Percentiles rank a stretch among this genome's conserved stretches.
phyloP scores from a whole-genome alignment of 768 basidiomycete species.

The Mycena alexandri region DNA sequence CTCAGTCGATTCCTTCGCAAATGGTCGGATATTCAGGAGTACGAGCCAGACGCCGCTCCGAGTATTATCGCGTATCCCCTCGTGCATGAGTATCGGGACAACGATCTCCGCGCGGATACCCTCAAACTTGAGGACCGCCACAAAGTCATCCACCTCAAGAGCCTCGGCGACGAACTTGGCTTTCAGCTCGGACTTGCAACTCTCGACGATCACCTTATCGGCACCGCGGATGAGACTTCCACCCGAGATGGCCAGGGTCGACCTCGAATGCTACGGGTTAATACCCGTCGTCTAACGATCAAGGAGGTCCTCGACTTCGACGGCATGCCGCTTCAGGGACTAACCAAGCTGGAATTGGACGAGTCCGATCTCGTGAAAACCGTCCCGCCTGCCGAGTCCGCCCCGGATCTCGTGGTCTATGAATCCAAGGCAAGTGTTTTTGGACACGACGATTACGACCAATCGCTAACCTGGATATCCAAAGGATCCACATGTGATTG shows the following conservation, averaged over 20 bases:
- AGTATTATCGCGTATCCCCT: conserved; percentile 36
- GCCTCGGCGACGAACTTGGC: conserved; percentile 32
- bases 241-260: conserved; percentile 31
- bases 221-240: conserved; percentile 31
- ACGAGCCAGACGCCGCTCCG: conserved; percentile 33
- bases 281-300: conserved; percentile 35
- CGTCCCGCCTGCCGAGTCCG: conserved; percentile 23
- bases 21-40: conserved; percentile 37
- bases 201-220: conserved; percentile 38
- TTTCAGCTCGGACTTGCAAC: conserved; percentile 37
- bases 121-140: conserved; percentile 37
- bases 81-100: conserved; percentile 32
- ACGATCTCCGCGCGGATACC: conserved; percentile 35
- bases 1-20: conserved; percentile 34
- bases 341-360: conserved; percentile 34
- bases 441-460: neutral
- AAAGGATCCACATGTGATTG: conserved; percentile 36
- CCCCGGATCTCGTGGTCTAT: conserved; percentile 38
- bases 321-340: conserved; percentile 25
- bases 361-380: conserved; percentile 30
- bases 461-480: conserved; percentile 14
- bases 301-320: conserved; percentile 39
- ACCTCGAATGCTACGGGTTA: conserved; percentile 36
- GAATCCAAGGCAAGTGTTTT: conserved; percentile 29
- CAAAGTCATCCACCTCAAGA: conserved; percentile 36